A percentile compares a stretch with the other conserved stretches of the same genome.
Evolutionary conservation across 192 early-diverging fungal species (phyloP).

Genomic region (Allomyces javanicus): DNA sequence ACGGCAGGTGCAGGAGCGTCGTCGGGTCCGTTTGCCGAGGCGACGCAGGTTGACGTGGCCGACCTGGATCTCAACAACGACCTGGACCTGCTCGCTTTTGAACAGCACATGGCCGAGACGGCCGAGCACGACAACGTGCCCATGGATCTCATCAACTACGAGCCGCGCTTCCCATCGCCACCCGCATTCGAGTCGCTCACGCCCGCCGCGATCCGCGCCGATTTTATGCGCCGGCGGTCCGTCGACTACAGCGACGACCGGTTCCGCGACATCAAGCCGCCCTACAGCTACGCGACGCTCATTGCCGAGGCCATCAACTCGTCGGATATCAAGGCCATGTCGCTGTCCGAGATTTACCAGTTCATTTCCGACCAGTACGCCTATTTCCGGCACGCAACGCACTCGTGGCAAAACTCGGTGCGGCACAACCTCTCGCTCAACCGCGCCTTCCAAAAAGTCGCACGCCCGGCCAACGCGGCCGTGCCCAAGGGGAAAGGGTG

Average conservation of each 20-base stretch:
- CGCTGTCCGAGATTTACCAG: constrained; percentile 75
- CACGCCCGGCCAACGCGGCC: constrained; percentile 59
- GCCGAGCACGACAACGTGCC: no score
- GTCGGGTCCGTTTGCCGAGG: no score
- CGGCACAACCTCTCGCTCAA: constrained; percentile 93
- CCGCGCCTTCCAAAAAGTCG: constrained; percentile 77
- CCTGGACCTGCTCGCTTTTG: no score
- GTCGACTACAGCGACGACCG: constrained; percentile 11
- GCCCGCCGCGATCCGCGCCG: not conserved
- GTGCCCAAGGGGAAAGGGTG: constrained; percentile 56
- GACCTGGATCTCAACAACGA: no score
- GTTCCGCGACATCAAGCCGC: constrained; percentile 43
- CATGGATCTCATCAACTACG: no score
- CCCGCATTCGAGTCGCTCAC: no score
- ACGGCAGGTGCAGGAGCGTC: no score
- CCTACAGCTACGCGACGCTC: constrained; percentile 69
- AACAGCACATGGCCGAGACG: no score
- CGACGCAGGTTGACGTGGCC: no score
- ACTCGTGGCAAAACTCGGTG: constrained; percentile 95
- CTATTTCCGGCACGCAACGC: constrained; percentile 64
- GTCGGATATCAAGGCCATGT: constrained; percentile 42
- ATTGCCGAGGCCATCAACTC: constrained; percentile 82
- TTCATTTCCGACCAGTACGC: constrained; percentile 65
- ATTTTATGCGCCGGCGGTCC: constrained; percentile 2
- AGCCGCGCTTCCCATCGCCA: no score